These are phyloP conservation scores for Saccharomycopsis javanensis DNA, from an alignment of 805 yeast species.

Conservation along the genomic window DNA sequence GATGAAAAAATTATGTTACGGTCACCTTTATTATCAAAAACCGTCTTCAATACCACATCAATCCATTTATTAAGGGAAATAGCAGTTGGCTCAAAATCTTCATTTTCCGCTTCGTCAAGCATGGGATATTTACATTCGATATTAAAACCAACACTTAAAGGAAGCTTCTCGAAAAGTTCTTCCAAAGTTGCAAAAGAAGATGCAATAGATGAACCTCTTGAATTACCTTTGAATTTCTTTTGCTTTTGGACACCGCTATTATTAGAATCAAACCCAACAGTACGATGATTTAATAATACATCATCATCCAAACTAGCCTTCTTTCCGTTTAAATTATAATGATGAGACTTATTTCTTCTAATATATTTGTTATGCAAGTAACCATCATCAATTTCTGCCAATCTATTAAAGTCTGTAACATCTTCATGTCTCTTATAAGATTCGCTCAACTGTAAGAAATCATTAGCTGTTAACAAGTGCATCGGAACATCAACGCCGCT, in stretches of 20 bases:
- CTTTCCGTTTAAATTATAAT: neutral
- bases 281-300: constrained; percentile 9
- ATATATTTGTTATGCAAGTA: neutral
- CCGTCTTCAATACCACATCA: constrained; percentile 72
- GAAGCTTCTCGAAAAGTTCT: constrained; percentile 74
- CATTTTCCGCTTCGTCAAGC: constrained; percentile 85
- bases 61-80: constrained; percentile 81
- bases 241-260: constrained; percentile 32
- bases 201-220: constrained; percentile 81
- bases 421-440: constrained; percentile 7
- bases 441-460: constrained; percentile 52
- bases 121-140: constrained; percentile 93
- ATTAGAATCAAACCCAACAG: neutral
- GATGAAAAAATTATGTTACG: constrained; percentile 86
- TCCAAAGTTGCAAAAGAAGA: constrained; percentile 83
- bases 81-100: constrained; percentile 77
- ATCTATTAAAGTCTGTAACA: neutral
- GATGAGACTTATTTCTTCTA: neutral
- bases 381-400: neutral
- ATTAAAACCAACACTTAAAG: constrained; percentile 80
- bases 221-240: constrained; percentile 86
- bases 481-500: constrained; percentile 94
- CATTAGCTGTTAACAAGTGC: constrained; percentile 86
- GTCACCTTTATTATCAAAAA: constrained; percentile 68
- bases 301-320: constrained; percentile 13